Base-by-base conservation (phyloP, 1,284 basidiomycete genomes). In the Boletus sp. region DNA sequence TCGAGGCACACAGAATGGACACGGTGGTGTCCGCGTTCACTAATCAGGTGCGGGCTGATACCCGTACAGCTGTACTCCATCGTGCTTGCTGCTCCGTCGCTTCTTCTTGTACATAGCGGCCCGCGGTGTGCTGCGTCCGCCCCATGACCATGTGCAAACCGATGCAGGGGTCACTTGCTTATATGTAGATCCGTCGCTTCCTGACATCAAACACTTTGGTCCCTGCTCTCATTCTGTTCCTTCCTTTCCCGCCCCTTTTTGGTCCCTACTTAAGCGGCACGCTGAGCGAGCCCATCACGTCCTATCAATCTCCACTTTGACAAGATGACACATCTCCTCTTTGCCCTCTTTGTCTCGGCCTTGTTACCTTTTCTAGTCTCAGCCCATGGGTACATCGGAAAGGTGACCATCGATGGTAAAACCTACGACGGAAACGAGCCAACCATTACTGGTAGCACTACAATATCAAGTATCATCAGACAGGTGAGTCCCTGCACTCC, bases 381-480 rank as follows among this genome's bases (percentile, higher is more conserved):
- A 19, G 65, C 66, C 16, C 69, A 69, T 41, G 68, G 68, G 13
- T 67, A 52, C 38, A 50, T 69, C 30, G 48, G 46, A 20, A 50
- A 57, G 23, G 56, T 72, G 37, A 54, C 51, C 17, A 65, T 70
- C 41, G 63, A 69, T 34, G 71, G 71, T 19, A 57, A 57, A 52
- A 41, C 44, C 4, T 72, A 66, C 36, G 9, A 56, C 8, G 71
- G 70, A 36, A 64, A 65, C 35, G 10, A 52, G 23, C 68, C 27
- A 2, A 13, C 14, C 14, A 9, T 29, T 14, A 14, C 69, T 9
- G 57, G 57, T 16, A 54, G 53, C 17, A 14, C 56, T 17, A 56
- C 53, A 10, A 58, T 49, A 17, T 46, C 57, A 6, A 71, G 68
- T 42, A 33, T 61, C 43, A 71, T 72, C 30, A 69, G 72, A 44